Conservation (phyloP, 202 grass and related monocot species). For the Carex sylvatica region DNA sequence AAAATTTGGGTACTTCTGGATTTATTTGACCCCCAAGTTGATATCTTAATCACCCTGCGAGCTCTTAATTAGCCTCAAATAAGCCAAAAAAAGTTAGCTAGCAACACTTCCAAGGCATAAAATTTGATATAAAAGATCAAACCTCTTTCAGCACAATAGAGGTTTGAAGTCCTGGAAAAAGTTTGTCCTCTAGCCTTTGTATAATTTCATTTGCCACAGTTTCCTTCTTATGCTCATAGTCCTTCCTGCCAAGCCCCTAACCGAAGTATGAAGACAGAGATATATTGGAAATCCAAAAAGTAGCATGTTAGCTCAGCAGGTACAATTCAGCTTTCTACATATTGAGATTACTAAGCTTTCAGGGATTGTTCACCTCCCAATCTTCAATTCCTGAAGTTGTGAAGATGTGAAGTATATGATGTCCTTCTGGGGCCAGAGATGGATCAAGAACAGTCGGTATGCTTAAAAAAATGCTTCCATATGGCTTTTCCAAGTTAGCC, state of each 20-base stretch:
- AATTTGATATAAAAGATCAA: conserved; percentile 1
- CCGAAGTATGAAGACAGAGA: conserved; percentile 14
- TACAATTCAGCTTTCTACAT: conserved; percentile 5
- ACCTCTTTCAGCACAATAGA: conserved; percentile 96
- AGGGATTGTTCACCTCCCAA: conserved; percentile 59
- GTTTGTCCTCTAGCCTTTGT: conserved; percentile 69
- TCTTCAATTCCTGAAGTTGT: conserved; percentile 84
- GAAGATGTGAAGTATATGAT: conserved; percentile 97
- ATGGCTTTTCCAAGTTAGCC: conserved; percentile 79
- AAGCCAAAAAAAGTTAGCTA: neutral
- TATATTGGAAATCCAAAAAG: conserved; percentile 14
- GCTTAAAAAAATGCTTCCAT: conserved; percentile 97
- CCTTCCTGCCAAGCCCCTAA: conserved; percentile 63
- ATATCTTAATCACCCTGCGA: neutral
- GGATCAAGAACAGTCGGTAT: conserved; percentile 93
- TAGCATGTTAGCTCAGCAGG: conserved; percentile 18
- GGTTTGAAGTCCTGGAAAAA: conserved; percentile 76
- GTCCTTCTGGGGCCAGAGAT: conserved; percentile 80
- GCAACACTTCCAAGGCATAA: neutral
- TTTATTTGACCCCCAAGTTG: neutral
- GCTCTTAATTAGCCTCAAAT: neutral
- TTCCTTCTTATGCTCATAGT: conserved; percentile 84
- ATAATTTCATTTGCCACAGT: conserved; percentile 73
- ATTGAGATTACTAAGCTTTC: conserved; percentile 15
- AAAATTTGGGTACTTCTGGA: neutral